Percentiles rank a stretch among this genome's conserved stretches.
These are phyloP conservation scores for Saccharomycopsis babjevae DNA, from an alignment of 805 yeast genomes.

Conservation along the genomic window DNA sequence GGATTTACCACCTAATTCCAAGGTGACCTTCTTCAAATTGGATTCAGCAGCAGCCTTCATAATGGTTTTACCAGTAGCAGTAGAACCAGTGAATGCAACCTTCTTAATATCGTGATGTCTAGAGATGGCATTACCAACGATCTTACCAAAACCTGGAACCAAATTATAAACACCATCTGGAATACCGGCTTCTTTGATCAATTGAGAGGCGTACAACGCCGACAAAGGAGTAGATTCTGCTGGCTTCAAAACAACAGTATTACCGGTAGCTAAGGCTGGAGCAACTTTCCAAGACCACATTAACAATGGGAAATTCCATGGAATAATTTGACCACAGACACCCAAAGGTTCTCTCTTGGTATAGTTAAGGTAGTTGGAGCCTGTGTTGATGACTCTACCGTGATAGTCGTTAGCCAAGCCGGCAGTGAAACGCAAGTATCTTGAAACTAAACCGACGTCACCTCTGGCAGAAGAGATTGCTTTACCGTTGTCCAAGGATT, in stretches of 20 bases:
- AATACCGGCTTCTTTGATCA: conserved; percentile 57
- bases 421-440: conserved; percentile 61
- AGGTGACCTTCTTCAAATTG: conserved; percentile 65
- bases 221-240: conserved; percentile 73
- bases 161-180: conserved; percentile 71
- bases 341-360: conserved; percentile 70
- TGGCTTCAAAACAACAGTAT: conserved; percentile 62
- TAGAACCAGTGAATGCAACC: conserved; percentile 76
- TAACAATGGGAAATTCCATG: conserved; percentile 79
- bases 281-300: conserved; percentile 76
- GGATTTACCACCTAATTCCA: conserved; percentile 79
- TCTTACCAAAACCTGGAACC: conserved; percentile 65
- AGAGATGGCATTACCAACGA: conserved; percentile 62
- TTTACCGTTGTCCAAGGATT: conserved; percentile 71
- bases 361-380: conserved; percentile 51
- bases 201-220: conserved; percentile 51
- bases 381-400: conserved; percentile 58
- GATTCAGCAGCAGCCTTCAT: conserved; percentile 61
- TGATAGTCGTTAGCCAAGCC: conserved; percentile 62
- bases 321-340: conserved; percentile 75
- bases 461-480: conserved; percentile 54
- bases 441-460: conserved; percentile 55
- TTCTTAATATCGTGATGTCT: conserved; percentile 62
- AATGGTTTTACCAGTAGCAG: conserved; percentile 62
- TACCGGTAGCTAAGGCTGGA: conserved; percentile 71